Conservation (phyloP, 2,329 filamentous ascomycete genomes). For the Diplodia seriata region DNA sequence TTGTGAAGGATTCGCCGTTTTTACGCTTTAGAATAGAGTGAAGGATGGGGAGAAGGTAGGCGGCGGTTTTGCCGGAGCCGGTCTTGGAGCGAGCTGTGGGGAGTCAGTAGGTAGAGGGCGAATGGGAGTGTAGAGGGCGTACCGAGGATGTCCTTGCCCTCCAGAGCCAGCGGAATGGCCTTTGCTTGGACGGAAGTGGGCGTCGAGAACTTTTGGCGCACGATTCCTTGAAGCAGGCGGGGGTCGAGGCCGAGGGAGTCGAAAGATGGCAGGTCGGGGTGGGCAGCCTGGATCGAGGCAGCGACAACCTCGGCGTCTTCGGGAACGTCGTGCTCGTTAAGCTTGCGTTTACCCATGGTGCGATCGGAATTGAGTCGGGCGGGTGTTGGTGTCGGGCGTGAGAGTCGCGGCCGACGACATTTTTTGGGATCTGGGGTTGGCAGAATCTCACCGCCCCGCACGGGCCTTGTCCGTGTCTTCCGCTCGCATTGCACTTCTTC, state of each 20-base stretch:
- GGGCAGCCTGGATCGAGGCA: constrained; percentile 2
- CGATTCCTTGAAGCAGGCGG: constrained; percentile 83
- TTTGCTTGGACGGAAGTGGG: constrained; percentile 89
- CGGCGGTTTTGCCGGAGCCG: constrained; percentile 96
- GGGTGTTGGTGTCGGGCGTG: constrained; percentile 11
- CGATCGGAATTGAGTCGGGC: not conserved
- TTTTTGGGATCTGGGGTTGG: constrained; percentile 26
- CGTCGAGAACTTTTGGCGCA: constrained; percentile 80
- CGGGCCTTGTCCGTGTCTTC: not conserved
- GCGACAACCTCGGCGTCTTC: constrained; percentile 41
- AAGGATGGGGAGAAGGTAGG: constrained; percentile 88
- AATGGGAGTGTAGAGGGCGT: constrained; percentile 29
- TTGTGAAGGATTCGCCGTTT: constrained; percentile 62
- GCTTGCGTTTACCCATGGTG: constrained; percentile 53
- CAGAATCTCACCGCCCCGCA: constrained; percentile 22
- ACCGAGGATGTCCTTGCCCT: constrained; percentile 84
- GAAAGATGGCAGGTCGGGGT: constrained; percentile 58
- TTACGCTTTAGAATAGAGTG: constrained; percentile 84
- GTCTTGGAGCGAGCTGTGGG: constrained; percentile 84
- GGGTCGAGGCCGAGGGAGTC: constrained; percentile 80
- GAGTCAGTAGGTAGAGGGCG: constrained; percentile 36
- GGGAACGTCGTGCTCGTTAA: constrained; percentile 57
- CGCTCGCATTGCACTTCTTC: not conserved
- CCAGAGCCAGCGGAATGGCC: constrained; percentile 85
- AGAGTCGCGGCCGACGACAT: constrained; percentile 12